A percentile compares a stretch with the other conserved stretches of the same genome.
Conservation (phyloP, 805 yeast species). For the Hyphopichia homilentoma region DNA sequence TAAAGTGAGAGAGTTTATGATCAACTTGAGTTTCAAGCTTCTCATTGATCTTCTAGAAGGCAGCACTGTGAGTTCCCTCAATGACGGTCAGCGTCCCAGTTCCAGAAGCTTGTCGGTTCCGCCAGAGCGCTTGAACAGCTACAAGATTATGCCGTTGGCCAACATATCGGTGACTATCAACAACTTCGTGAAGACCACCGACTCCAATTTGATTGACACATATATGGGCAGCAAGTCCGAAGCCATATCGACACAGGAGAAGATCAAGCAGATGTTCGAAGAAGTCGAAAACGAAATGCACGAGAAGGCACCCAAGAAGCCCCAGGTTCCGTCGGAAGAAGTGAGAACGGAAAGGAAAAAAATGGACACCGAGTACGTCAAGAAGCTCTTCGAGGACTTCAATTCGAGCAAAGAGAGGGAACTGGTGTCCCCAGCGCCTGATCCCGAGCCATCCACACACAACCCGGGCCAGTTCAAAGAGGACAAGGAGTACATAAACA, state of each 20-base stretch:
- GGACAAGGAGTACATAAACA: slow-evolving; percentile 15
- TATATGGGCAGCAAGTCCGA: slow-evolving; percentile 14
- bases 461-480: slow-evolving; percentile 5
- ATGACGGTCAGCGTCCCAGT: slow-evolving; percentile 14
- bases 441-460: not conserved
- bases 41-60: slow-evolving; percentile 37
- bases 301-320: slow-evolving; percentile 1
- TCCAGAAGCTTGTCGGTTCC: slow-evolving; percentile 5
- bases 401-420: slow-evolving; percentile 1
- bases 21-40: slow-evolving; percentile 30
- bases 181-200: slow-evolving; percentile 46
- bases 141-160: slow-evolving; percentile 38
- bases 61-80: slow-evolving; percentile 17
- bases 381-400: slow-evolving; percentile 22
- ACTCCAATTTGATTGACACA: slow-evolving; percentile 29
- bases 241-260: slow-evolving; percentile 5
- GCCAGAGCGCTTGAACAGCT: slow-evolving; percentile 11
- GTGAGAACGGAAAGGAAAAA: not conserved
- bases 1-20: slow-evolving; percentile 26
- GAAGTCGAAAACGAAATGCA: slow-evolving; percentile 4
- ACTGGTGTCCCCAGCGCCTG: not conserved
- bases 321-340: slow-evolving; percentile 1
- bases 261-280: slow-evolving; percentile 13
- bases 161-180: slow-evolving; percentile 51
- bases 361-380: slow-evolving; percentile 23